A percentile compares a stretch with the other conserved stretches of the same genome.
These are phyloP conservation scores for Penicillium maclennaniae DNA, from an alignment of 495 filamentous ascomycete genomes.

Conservation along the genomic window DNA sequence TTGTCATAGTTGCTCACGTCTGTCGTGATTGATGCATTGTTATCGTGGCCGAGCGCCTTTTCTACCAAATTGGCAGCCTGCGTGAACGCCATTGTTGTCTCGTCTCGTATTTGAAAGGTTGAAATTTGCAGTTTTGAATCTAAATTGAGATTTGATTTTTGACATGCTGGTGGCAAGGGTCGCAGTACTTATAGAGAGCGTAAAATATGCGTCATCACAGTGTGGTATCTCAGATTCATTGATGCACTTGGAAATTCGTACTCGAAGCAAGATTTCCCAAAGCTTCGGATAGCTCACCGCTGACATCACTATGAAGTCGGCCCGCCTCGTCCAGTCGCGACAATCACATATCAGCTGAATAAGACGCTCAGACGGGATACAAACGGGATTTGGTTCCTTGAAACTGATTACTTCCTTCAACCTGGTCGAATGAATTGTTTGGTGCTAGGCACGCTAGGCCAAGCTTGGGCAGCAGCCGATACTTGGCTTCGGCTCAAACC, in stretches of 20 bases:
- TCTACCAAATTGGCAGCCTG: constrained; percentile 64
- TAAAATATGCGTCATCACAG: not conserved
- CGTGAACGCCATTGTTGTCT: constrained; percentile 49
- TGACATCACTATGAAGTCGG: constrained; percentile 8
- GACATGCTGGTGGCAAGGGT: not conserved
- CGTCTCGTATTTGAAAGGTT: not conserved
- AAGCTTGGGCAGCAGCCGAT: too few relatives aligned
- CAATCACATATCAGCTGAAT: too few relatives aligned
- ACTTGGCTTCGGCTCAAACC: too few relatives aligned
- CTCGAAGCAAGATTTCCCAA: not conserved
- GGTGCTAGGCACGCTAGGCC: too few relatives aligned
- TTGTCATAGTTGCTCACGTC: constrained; percentile 31
- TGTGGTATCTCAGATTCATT: not conserved
- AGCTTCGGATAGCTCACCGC: not conserved
- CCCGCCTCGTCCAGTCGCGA: not conserved
- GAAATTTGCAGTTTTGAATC: not conserved
- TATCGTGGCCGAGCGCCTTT: constrained; percentile 60
- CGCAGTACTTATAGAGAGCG: not conserved
- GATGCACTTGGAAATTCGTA: not conserved
- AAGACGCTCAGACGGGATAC: not conserved
- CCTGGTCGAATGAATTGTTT: too few relatives aligned
- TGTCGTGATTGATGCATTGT: constrained; percentile 24
- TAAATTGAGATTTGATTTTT: not conserved
- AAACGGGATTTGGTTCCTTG: not conserved
- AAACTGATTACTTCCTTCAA: not conserved